A percentile compares a stretch with the other conserved stretches of the same genome.
phyloP scores from a whole-genome alignment of 805 yeast species.

The Wickerhamiella kazuoi region DNA sequence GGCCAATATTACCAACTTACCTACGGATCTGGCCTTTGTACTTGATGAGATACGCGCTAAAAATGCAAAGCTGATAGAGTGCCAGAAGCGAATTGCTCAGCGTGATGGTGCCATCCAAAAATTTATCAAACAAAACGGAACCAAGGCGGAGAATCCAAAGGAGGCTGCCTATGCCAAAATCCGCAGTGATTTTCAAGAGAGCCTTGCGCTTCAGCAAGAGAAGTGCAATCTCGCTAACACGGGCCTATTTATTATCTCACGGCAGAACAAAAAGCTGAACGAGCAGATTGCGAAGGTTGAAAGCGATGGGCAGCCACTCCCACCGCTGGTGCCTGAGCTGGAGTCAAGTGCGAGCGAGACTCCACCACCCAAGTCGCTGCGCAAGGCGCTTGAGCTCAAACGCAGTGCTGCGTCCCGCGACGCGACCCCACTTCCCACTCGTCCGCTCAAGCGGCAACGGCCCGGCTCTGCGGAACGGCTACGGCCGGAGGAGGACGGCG shows the following conservation, averaged over 20 bases:
- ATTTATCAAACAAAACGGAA: conserved; percentile 66
- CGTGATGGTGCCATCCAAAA: conserved; percentile 71
- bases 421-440: not conserved
- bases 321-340: conserved; percentile 9
- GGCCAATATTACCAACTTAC: conserved; percentile 51
- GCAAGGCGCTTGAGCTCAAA: not conserved
- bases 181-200: conserved; percentile 44
- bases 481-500: conserved; percentile 29
- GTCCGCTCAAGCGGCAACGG: conserved; percentile 2
- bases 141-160: conserved; percentile 62
- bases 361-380: conserved; percentile 3
- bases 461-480: not conserved
- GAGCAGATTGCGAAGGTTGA: conserved; percentile 60
- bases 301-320: conserved; percentile 60
- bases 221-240: conserved; percentile 70
- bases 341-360: conserved; percentile 6
- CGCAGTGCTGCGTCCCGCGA: not conserved
- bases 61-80: conserved; percentile 49
- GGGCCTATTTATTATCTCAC: conserved; percentile 57
- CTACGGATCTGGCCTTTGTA: conserved; percentile 67
- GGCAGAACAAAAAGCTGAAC: conserved; percentile 57
- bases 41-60: conserved; percentile 59
- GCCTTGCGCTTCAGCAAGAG: conserved; percentile 50
- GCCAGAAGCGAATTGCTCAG: conserved; percentile 45
- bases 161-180: conserved; percentile 56